Percentiles rank a stretch among this genome's conserved stretches.
Evolutionary conservation across 495 filamentous ascomycete species (phyloP).

Genomic region (Baudoinia panamericana): DNA sequence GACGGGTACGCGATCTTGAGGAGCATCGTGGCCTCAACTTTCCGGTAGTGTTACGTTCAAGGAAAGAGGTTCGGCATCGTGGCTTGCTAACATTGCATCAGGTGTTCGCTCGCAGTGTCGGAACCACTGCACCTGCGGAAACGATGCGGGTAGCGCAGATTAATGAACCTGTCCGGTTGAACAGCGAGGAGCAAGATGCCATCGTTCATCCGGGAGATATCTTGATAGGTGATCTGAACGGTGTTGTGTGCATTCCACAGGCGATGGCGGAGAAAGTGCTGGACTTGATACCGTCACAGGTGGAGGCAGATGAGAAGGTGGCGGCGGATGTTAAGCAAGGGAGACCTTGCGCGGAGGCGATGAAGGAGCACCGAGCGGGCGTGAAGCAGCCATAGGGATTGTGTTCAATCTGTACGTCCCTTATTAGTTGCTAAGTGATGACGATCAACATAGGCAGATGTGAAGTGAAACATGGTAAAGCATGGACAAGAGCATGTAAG

Average conservation of each 20-base stretch:
- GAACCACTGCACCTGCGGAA: constrained; percentile 38
- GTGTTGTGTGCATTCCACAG: constrained; percentile 34
- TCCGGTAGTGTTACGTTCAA: constrained; percentile 24
- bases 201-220: constrained; percentile 44
- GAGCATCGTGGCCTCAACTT: constrained; percentile 43
- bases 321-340: constrained; percentile 17
- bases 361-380: constrained; percentile 16
- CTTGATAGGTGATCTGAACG: constrained; percentile 43
- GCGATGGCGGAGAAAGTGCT: constrained; percentile 35
- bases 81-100: not conserved
- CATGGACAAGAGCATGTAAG: no score
- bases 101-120: constrained; percentile 40
- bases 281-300: constrained; percentile 24
- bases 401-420: not conserved
- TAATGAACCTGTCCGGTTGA: constrained; percentile 28
- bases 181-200: constrained; percentile 34
- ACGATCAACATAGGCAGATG: not conserved
- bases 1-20: constrained; percentile 43
- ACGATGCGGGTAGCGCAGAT: constrained; percentile 30
- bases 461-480: no score
- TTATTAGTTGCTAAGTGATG: no score
- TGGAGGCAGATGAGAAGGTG: constrained; percentile 19
- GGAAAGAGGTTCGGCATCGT: no score
- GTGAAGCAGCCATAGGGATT: constrained; percentile 16
- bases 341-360: constrained; percentile 11